Evolutionary conservation across 2,329 filamentous ascomycete genomes (phyloP).

Genomic region (Lanzia echinophila): DNA sequence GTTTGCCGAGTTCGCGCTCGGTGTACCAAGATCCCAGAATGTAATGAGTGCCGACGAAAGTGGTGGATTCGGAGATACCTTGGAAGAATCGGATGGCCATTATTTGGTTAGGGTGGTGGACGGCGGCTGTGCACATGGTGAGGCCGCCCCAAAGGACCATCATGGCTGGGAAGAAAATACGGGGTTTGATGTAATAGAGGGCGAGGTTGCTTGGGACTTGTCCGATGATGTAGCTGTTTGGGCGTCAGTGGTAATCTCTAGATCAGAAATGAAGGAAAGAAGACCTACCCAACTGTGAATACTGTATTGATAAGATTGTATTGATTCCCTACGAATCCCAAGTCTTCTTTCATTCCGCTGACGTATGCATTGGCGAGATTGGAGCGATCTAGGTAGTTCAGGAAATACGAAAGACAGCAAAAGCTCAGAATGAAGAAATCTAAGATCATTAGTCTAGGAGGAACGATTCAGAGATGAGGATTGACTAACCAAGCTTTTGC

Average conservation of each 20-base stretch:
- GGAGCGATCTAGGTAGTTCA: constrained; percentile 26
- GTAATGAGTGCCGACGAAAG: constrained; percentile 53
- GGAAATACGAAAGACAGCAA: constrained; percentile 23
- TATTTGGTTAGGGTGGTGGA: constrained; percentile 44
- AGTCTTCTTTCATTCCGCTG: constrained; percentile 42
- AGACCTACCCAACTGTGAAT: constrained; percentile 29
- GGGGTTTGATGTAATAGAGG: constrained; percentile 55
- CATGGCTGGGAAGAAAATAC: constrained; percentile 58
- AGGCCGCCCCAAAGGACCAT: constrained; percentile 58
- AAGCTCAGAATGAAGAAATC: constrained; percentile 13
- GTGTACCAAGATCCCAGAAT: constrained; percentile 57
- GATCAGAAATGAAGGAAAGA: not conserved
- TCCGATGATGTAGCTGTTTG: constrained; percentile 41
- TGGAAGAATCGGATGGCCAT: constrained; percentile 47
- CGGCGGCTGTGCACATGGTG: constrained; percentile 54
- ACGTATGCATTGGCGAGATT: constrained; percentile 36
- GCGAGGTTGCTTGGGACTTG: constrained; percentile 57
- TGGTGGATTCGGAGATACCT: constrained; percentile 46
- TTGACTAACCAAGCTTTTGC: constrained; percentile 9
- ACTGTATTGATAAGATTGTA: constrained; percentile 46
- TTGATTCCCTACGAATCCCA: constrained; percentile 39
- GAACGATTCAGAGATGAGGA: not conserved
- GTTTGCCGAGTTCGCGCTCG: constrained; percentile 52
- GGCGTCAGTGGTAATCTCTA: not conserved
- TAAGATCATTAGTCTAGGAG: not conserved